These are phyloP conservation scores for Yamadazyma atlantica DNA, from an alignment of 1,139 yeast genomes.

Conservation along the genomic window DNA sequence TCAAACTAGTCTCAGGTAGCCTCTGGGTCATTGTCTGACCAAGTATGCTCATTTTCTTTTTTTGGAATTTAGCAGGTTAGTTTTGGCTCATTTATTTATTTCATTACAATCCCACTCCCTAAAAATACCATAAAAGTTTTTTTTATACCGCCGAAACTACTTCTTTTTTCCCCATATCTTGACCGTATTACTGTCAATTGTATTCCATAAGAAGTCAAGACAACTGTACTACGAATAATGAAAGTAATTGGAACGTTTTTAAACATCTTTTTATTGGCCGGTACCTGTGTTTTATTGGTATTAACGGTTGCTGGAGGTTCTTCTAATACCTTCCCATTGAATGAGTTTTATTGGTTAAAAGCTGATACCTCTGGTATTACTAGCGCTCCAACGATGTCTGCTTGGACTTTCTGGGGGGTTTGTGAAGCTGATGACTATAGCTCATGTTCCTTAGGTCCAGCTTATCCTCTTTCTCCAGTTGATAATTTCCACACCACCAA, in stretches of 20 bases:
- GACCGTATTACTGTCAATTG: neutral
- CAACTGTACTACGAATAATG: no score
- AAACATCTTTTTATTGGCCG: conserved; percentile 45
- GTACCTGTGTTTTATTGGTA: conserved; percentile 57
- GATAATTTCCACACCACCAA: conserved; percentile 60
- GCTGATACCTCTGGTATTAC: conserved; percentile 62
- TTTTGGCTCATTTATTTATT: conserved; percentile 3
- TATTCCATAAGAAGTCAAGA: no score
- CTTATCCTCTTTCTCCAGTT: conserved; percentile 67
- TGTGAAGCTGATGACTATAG: conserved; percentile 48
- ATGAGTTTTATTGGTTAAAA: conserved; percentile 67
- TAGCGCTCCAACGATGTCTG: conserved; percentile 52
- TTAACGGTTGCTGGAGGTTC: conserved; percentile 70
- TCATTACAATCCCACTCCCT: conserved; percentile 3
- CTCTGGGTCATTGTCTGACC: neutral
- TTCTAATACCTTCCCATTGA: conserved; percentile 57
- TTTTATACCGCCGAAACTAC: neutral
- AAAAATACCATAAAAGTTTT: conserved; percentile 2
- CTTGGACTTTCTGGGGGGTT: conserved; percentile 87
- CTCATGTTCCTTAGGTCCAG: conserved; percentile 51
- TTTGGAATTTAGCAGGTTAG: conserved; percentile 1
- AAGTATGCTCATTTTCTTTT: conserved; percentile 2
- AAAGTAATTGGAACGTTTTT: conserved; percentile 33
- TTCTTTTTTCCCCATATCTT: neutral
- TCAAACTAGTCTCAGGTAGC: neutral